phyloP scores from a whole-genome alignment of 495 filamentous ascomycete species.

The Aspergillus asperescens region DNA sequence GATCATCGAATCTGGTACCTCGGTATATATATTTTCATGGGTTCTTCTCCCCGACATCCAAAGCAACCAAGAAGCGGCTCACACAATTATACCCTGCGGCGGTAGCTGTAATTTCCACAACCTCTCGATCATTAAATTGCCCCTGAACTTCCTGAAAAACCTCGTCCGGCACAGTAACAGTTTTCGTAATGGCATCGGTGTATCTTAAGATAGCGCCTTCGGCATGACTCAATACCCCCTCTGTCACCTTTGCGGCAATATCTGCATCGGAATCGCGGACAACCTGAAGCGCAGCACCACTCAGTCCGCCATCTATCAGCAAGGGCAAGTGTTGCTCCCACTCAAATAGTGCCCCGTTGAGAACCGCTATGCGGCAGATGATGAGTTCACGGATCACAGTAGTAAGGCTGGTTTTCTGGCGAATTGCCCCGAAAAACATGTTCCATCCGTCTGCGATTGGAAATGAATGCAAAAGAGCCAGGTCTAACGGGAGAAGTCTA shows the following conservation, averaged over 20 bases:
- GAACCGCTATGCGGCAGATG: conserved; percentile 68
- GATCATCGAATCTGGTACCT: not conserved
- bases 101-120: conserved; percentile 74
- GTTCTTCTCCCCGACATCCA: conserved; percentile 68
- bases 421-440: conserved; percentile 67
- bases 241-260: conserved; percentile 10
- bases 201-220: conserved; percentile 65
- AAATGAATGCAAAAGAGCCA: conserved; percentile 67
- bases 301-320: conserved; percentile 44
- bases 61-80: conserved; percentile 73
- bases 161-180: conserved; percentile 55
- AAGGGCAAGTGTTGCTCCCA: conserved; percentile 73
- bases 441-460: conserved; percentile 76
- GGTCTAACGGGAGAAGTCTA: conserved; percentile 64
- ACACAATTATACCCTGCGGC: conserved; percentile 86
- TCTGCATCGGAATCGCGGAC: conserved; percentile 30
- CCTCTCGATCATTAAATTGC: conserved; percentile 59
- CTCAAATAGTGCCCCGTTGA: conserved; percentile 72
- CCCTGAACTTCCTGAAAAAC: conserved; percentile 57
- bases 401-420: conserved; percentile 56
- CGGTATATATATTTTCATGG: conserved; percentile 5
- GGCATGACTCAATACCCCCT: conserved; percentile 43
- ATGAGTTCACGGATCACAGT: conserved; percentile 62
- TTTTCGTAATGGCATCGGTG: conserved; percentile 70
- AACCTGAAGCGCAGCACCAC: conserved; percentile 42